These are phyloP conservation scores for Neocallimastix lanati DNA, from an alignment of 192 early-diverging fungal genomes.

Conservation along the genomic window DNA sequence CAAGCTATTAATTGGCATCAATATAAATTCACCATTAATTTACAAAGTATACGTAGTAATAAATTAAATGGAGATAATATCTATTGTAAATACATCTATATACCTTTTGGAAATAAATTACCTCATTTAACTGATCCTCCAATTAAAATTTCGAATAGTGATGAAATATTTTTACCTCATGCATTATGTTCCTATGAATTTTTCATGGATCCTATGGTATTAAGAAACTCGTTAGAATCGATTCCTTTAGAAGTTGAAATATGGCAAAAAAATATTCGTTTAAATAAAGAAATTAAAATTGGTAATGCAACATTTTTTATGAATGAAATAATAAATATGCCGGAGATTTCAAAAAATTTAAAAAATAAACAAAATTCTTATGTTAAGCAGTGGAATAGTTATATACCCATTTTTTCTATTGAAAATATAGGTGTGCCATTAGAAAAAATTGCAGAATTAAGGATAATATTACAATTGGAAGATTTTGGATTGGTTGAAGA, in stretches of 20 bases:
- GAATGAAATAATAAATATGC: neutral
- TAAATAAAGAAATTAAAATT: constrained; percentile 10
- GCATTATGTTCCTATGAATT: constrained; percentile 32
- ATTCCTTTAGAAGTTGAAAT: constrained; percentile 25
- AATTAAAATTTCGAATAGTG: constrained; percentile 1
- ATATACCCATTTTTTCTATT: neutral
- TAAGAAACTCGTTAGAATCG: constrained; percentile 20
- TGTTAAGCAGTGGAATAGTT: neutral
- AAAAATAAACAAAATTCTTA: neutral
- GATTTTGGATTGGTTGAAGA: constrained; percentile 28
- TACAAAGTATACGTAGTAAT: neutral
- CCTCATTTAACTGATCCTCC: constrained; percentile 22
- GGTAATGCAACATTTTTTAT: constrained; percentile 8
- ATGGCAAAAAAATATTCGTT: constrained; percentile 12
- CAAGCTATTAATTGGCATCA: neutral
- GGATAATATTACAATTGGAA: constrained; percentile 23
- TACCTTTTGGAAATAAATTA: constrained; percentile 21
- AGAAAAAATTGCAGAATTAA: constrained; percentile 14
- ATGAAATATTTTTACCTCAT: constrained; percentile 15
- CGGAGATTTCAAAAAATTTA: neutral
- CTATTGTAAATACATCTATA: constrained; percentile 20
- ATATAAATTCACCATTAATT: neutral
- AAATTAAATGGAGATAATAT: neutral
- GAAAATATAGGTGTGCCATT: neutral
- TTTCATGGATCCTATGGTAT: constrained; percentile 17